Evolutionary conservation across 352 stramenopile genomes (phyloP).

Genomic region (Saprolegnia diclina): DNA sequence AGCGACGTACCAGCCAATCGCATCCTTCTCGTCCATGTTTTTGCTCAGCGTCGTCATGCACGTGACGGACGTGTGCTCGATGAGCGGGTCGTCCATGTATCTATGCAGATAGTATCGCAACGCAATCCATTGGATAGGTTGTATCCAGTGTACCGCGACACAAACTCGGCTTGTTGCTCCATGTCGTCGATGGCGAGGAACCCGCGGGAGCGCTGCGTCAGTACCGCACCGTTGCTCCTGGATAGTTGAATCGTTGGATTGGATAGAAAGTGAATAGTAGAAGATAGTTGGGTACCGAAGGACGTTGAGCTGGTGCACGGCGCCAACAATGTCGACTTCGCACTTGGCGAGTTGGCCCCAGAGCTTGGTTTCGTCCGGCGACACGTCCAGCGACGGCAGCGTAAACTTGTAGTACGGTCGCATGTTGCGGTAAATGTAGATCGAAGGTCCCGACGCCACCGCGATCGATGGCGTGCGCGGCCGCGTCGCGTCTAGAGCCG

Average conservation of each 20-base stretch:
- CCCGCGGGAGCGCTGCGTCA: constrained; percentile 63
- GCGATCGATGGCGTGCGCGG: constrained; percentile 78
- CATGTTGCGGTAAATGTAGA: constrained; percentile 91
- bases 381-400: constrained; percentile 67
- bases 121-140: background rate
- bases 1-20: constrained; percentile 50
- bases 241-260: background rate
- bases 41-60: constrained; percentile 88
- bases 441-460: constrained; percentile 75
- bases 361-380: constrained; percentile 59
- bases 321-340: constrained; percentile 58
- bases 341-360: constrained; percentile 68
- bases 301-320: constrained; percentile 52
- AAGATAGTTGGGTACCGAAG: constrained; percentile 37
- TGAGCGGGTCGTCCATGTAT: constrained; percentile 69
- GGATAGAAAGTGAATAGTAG: too few species aligned
- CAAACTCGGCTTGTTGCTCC: constrained; percentile 75
- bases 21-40: constrained; percentile 78
- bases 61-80: constrained; percentile 72
- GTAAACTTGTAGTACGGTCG: constrained; percentile 89
- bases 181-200: constrained; percentile 77
- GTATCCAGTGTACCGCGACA: constrained; percentile 34
- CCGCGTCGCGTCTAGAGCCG: constrained; percentile 42
- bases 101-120: background rate
- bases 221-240: constrained; percentile 54